Evolutionary conservation across 441 rosid species (phyloP).

Genomic region (Isatis lusitanica): DNA sequence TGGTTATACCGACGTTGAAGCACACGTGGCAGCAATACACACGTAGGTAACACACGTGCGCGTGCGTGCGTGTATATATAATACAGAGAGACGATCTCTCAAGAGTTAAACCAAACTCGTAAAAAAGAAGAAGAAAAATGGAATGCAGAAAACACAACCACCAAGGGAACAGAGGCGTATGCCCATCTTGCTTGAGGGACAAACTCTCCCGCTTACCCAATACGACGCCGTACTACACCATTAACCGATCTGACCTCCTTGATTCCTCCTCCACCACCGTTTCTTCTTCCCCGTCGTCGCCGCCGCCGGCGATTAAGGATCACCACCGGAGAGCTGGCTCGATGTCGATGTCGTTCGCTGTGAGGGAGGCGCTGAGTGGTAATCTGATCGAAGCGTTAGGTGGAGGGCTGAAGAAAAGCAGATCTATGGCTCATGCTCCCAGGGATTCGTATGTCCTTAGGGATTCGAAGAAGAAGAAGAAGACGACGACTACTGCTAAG

Average conservation of each 20-base stretch:
- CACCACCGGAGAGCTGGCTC: conserved; percentile 48
- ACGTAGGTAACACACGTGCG: conserved; percentile 23
- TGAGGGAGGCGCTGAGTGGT: conserved; percentile 33
- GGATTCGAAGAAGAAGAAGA: conserved; percentile 42
- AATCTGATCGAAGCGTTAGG: conserved; percentile 31
- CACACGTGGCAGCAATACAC: conserved; percentile 25
- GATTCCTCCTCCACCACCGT: conserved; percentile 21
- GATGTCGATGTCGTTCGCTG: conserved; percentile 48
- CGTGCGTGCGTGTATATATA: background rate
- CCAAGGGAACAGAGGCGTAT: conserved; percentile 57
- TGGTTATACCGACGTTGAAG: conserved; percentile 28
- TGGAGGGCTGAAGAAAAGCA: conserved; percentile 67
- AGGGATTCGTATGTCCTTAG: conserved; percentile 34
- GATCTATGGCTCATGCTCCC: conserved; percentile 59
- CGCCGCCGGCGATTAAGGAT: conserved; percentile 34
- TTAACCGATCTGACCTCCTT: conserved; percentile 9
- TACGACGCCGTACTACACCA: conserved; percentile 17
- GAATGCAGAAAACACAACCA: conserved; percentile 58
- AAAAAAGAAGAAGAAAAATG: conserved; percentile 23
- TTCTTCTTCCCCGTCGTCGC: conserved; percentile 16
- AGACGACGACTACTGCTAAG: conserved; percentile 41
- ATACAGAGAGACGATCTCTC: background rate
- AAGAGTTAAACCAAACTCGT: background rate
- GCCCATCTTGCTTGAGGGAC: conserved; percentile 72
- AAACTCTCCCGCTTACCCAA: conserved; percentile 43